Evolutionary conservation across 2,329 filamentous ascomycete species (phyloP), one percentile per base, ranked within the genome.

Genomic region (Colletotrichum graminicola): DNA sequence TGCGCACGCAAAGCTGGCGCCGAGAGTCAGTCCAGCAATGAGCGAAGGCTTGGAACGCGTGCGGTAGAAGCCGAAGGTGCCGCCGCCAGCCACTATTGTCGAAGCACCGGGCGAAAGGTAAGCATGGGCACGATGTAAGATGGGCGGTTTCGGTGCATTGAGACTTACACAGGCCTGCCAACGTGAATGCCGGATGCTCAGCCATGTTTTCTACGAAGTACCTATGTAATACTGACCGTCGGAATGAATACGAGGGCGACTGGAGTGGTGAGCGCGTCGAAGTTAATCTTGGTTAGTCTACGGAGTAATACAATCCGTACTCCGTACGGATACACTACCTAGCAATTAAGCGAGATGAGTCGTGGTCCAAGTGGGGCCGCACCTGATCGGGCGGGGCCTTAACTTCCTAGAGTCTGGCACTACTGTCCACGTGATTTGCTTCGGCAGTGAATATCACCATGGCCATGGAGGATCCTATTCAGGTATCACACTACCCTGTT

Each of bases 21-120:
- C 79, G 47, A 80, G 73, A 2, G 78, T 77, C 34, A 80, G 52
- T 8, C 79, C 79, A 2, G 78, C 79, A 49, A 80, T 76, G 5
- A 80, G 77, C n/a, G 78, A 79, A 18, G 79, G 78, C 66, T 71
- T 77, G 39, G 78, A 80, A 36, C 76, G 74, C 21, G 78, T 79
- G 39, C 75, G 76, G 34, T 78, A 62, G 66, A 75, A 80, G 63
- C 79, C 79, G 68, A 76, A 76, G 1, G 78, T 79, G 57, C 79
- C 79, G 73, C 79, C 78, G 45, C 74, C 77, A 47, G 79, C 77
- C 75, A 80, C 79, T 80, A 55, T 23, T 18, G 29, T 47, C 10
- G 32, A 52, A 18, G 26, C 26, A 18, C 2, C 26, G 26, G 51
- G 26, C 16, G 23, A 21, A 23, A 47, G 51, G 51, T 52, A 32